Conservation (phyloP, 108 stramenopile species). For the Ochromonas danica region DNA sequence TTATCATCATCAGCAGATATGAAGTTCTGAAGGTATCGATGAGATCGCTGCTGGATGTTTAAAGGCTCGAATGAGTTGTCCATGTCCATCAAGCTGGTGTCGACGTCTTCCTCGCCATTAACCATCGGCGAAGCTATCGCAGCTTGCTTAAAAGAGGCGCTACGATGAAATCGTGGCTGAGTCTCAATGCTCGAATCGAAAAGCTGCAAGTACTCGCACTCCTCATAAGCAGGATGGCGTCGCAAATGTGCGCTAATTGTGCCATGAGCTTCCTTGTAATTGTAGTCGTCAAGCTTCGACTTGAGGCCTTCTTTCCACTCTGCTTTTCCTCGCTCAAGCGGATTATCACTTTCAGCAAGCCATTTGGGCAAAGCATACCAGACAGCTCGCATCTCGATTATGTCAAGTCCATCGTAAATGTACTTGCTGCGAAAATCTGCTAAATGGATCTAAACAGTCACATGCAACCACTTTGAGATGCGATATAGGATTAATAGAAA, state of each 20-base stretch:
- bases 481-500: background rate
- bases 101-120: no score
- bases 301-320: slow-evolving; percentile 31
- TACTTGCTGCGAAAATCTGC: slow-evolving; percentile 36
- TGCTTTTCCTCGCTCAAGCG: slow-evolving; percentile 6
- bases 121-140: slow-evolving; percentile 7
- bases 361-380: slow-evolving; percentile 27
- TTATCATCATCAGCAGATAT: background rate
- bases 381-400: slow-evolving; percentile 22
- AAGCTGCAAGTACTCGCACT: background rate
- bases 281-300: slow-evolving; percentile 2
- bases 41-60: no score
- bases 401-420: background rate
- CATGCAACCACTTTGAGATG: background rate
- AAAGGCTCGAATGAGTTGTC: no score
- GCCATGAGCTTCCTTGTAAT: background rate
- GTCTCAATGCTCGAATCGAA: background rate
- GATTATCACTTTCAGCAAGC: background rate
- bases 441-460: slow-evolving; percentile 18
- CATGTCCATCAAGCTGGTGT: no score
- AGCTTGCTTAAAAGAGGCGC: background rate
- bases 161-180: slow-evolving; percentile 4
- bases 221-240: slow-evolving; percentile 22
- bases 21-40: no score
- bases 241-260: background rate